phyloP scores from a whole-genome alignment of 1,284 basidiomycete species.

The Puccinia coronata region DNA sequence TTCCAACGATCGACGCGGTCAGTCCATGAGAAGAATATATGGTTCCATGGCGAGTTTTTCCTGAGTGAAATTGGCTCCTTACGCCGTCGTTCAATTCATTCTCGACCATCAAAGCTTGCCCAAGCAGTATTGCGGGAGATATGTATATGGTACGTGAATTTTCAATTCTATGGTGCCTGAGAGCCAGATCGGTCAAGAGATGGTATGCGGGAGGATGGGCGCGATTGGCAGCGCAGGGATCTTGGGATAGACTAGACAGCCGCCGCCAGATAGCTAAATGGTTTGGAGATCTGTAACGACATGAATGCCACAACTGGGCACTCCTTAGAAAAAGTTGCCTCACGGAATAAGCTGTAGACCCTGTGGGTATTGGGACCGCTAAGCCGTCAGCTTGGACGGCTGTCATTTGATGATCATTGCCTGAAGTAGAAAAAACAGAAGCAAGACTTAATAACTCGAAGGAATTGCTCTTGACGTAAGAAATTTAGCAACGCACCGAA shows the following conservation, averaged over 20 bases:
- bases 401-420: constrained; percentile 98
- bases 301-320: neutral
- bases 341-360: constrained; percentile 96
- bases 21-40: neutral
- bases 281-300: neutral
- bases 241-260: constrained; percentile 95
- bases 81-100: constrained; percentile 86
- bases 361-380: constrained; percentile 93
- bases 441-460: too few relatives aligned
- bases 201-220: constrained; percentile 96
- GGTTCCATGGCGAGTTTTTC: neutral
- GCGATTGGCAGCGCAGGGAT: constrained; percentile 95
- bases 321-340: constrained; percentile 55
- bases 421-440: constrained; percentile 64
- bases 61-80: neutral
- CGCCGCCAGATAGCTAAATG: constrained; percentile 84
- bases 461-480: neutral
- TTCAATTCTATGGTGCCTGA: constrained; percentile 98
- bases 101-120: constrained; percentile 97
- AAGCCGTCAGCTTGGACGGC: constrained; percentile 98
- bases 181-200: constrained; percentile 95
- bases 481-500: constrained; percentile 68
- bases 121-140: constrained; percentile 95
- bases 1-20: neutral
- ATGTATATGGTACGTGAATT: constrained; percentile 98